Evolutionary conservation across 441 rosid species (phyloP), one percentile per base, ranked within the genome.

Genomic region (Sinapis alba): DNA sequence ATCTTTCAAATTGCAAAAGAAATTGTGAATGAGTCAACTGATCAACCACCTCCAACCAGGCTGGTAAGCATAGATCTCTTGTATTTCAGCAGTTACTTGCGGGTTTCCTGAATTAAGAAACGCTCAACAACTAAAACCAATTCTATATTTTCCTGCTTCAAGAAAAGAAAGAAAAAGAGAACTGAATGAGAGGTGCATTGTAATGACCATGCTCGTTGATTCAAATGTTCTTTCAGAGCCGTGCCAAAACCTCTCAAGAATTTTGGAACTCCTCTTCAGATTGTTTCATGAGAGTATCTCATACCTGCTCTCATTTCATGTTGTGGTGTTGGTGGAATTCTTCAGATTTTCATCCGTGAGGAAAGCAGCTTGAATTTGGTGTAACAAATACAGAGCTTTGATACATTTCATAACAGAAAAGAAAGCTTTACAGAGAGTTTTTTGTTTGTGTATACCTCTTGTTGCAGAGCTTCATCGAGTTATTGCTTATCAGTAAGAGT

Each of bases 401-500:
- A 24, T 36, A 27, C 5, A 51, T 18, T 7, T 12, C 6, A 10
- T 24, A 41, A 20, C 1, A 19, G 30, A 6, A 28, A 68, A 23
- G 26, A 27, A 27, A 27, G 11, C 11, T 34, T 34, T 30, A 30
- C 34, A 6, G 34, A 30, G 41, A 59, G 11, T 70, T 70, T 9
- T 50, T 41, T 26, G 2, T 15, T 60, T 66, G 11, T 34, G 38
- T 34, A 34, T 34, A 93, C 97, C 95, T 91, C 98, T 81, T 97
- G 82, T 65, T 91, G 96, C 21, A 93, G 84, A 32, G 96, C 96
- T 85, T 93, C 98, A 65, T 93, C 97, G 41, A 91, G 98, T 80
- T 93, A 97, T 81, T 89, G 96, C 75, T 90, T 89, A 79, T 90
- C 98, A 82, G 89, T 90, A 47, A 92, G 97, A 76, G 94, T 89